These are phyloP conservation scores for Patellaria atrata DNA, from an alignment of 495 filamentous ascomycete species.

Conservation along the genomic window DNA sequence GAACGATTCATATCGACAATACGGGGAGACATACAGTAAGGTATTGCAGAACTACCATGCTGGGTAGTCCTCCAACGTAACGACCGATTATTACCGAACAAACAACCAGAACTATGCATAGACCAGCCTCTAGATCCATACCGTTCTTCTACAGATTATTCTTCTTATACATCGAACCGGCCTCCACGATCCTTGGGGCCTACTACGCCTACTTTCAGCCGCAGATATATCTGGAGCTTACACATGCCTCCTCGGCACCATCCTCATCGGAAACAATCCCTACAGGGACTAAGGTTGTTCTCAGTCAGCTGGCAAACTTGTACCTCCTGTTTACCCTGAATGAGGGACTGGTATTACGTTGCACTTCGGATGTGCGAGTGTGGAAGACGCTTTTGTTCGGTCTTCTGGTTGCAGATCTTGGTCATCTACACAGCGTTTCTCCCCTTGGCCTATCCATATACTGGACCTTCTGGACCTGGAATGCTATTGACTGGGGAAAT, in stretches of 20 bases:
- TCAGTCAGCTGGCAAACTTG: slow-evolving; percentile 49
- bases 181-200: slow-evolving; percentile 51
- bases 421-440: slow-evolving; percentile 46
- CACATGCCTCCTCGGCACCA: slow-evolving; percentile 34
- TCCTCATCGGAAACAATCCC: slow-evolving; percentile 17
- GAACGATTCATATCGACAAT: no score
- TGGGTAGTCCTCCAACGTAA: no score
- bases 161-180: slow-evolving; percentile 53
- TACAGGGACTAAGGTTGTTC: slow-evolving; percentile 36
- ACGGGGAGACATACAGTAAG: no score
- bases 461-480: slow-evolving; percentile 44
- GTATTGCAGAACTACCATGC: no score
- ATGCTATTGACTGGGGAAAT: slow-evolving; percentile 51
- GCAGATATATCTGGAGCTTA: slow-evolving; percentile 44
- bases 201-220: slow-evolving; percentile 44
- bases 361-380: slow-evolving; percentile 44
- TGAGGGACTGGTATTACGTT: slow-evolving; percentile 52
- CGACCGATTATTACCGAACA: no score
- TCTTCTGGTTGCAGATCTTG: slow-evolving; percentile 50
- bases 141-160: slow-evolving; percentile 38
- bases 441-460: slow-evolving; percentile 38
- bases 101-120: no score
- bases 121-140: no score
- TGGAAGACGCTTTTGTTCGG: slow-evolving; percentile 48
- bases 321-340: slow-evolving; percentile 55